These are phyloP conservation scores for Durio zibethinus DNA, from an alignment of 345 rosid species.

Conservation along the genomic window DNA sequence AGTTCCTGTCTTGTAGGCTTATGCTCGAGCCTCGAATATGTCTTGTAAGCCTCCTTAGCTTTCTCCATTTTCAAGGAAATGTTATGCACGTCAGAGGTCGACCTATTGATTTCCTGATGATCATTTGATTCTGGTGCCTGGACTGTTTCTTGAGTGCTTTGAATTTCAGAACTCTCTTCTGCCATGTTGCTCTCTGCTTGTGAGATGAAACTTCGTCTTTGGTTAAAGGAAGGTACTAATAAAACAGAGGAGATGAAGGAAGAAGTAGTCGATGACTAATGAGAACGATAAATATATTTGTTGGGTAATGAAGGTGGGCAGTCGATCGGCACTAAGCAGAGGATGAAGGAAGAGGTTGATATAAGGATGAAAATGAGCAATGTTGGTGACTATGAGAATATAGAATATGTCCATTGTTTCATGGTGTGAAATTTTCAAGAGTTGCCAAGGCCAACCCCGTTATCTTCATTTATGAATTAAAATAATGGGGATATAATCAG, in stretches of 20 bases:
- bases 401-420: neutral
- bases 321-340: neutral
- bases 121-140: neutral
- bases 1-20: constrained; percentile 37
- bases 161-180: constrained; percentile 10
- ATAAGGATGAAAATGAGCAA: neutral
- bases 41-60: constrained; percentile 11
- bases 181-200: neutral
- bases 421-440: neutral
- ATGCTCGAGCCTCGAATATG: constrained; percentile 1
- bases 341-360: neutral
- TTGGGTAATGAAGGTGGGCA: constrained; percentile 5
- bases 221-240: neutral
- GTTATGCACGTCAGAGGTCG: constrained; percentile 25
- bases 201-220: neutral
- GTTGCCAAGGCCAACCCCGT: neutral
- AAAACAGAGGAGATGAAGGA: neutral
- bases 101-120: neutral
- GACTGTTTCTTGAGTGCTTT: neutral
- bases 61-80: constrained; percentile 28
- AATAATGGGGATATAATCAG: neutral
- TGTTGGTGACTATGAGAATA: neutral
- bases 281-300: neutral
- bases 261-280: no score
- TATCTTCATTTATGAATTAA: neutral